Evolutionary conservation across 805 yeast genomes (phyloP), one percentile per base, ranked within the genome.

Genomic region (Lipomyces anomalus): DNA sequence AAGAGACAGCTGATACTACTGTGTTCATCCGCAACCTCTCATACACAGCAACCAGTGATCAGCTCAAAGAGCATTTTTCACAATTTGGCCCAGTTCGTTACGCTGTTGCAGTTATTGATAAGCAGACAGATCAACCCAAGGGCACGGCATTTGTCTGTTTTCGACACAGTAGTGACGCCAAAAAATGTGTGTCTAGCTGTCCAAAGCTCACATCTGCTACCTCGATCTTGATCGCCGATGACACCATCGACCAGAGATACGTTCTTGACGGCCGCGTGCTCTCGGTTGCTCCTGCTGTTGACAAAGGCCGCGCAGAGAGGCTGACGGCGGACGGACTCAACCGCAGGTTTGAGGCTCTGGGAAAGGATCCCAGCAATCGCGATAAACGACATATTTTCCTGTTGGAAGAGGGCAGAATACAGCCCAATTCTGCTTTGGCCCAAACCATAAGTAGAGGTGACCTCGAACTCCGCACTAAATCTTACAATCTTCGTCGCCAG

Each of bases 61-160:
- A 81, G 1, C 71, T 92, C 33, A 73, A 70, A 39, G 86, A 79
- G 42, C 97, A 90, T 63, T 92, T 92, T 59, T 54, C 60, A 22
- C 75, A 78, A 56, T 88, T 92, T 62, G 98, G 98, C 9, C 75
- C 84, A 4, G 87, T 92, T 20, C 82, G 83, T 57, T 92, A 88
- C 62, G 98, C 98, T 1, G 72, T 92, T 37, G 96, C 97, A 0
- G 98, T 92, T 11, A 72, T 82, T 52, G 98, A 92, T 60, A 84
- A 72, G 60, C 82, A 72, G 44, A 80, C 95, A 2, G 95, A 94
- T 4, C 69, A 85, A 49, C 90, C 97, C 9, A 84, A 75, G 62
- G 98, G 98, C 52, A 83, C 96, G 0, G 98, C 96, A 0, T 92
- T 92, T 62, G 95, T 92, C 35, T 95, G 95, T 0, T 92, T 92